Conservation (phyloP, 345 rosid species). For the Salix purpurea region DNA sequence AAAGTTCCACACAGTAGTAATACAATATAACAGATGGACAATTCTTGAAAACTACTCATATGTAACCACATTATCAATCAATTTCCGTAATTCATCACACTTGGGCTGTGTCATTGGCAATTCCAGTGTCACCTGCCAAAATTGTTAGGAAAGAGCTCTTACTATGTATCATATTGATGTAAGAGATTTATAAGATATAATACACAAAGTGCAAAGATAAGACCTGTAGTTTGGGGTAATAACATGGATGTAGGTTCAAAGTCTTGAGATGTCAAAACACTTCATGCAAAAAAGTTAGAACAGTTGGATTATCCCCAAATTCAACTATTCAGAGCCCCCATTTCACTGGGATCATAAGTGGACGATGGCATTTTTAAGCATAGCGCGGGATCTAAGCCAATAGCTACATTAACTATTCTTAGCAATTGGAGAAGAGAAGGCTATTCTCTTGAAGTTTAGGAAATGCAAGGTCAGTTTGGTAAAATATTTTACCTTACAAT, state of each 20-base stretch:
- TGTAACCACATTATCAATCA: conserved; percentile 31
- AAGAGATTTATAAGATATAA: too few relatives aligned
- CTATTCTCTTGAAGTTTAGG: neutral
- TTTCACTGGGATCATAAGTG: too few relatives aligned
- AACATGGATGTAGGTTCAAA: too few relatives aligned
- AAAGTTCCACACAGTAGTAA: conserved; percentile 11
- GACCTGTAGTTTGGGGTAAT: too few relatives aligned
- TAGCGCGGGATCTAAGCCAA: conserved; percentile 1
- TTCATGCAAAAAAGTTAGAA: too few relatives aligned
- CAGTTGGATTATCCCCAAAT: too few relatives aligned
- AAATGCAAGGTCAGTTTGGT: too few relatives aligned
- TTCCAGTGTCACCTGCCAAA: conserved; percentile 64
- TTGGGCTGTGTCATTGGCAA: conserved; percentile 40
- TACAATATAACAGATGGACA: neutral
- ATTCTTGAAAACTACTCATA: conserved; percentile 22
- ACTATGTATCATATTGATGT: neutral
- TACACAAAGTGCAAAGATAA: too few relatives aligned
- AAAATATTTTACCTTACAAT: too few relatives aligned
- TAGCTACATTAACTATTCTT: neutral
- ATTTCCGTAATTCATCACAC: conserved; percentile 46
- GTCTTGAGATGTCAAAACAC: too few relatives aligned
- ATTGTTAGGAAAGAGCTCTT: neutral
- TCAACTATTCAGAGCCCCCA: too few relatives aligned
- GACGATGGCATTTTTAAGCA: neutral
- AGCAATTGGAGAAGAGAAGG: neutral